These are phyloP conservation scores for Paxillus involutus DNA, from an alignment of 768 basidiomycete genomes.

Conservation along the genomic window DNA sequence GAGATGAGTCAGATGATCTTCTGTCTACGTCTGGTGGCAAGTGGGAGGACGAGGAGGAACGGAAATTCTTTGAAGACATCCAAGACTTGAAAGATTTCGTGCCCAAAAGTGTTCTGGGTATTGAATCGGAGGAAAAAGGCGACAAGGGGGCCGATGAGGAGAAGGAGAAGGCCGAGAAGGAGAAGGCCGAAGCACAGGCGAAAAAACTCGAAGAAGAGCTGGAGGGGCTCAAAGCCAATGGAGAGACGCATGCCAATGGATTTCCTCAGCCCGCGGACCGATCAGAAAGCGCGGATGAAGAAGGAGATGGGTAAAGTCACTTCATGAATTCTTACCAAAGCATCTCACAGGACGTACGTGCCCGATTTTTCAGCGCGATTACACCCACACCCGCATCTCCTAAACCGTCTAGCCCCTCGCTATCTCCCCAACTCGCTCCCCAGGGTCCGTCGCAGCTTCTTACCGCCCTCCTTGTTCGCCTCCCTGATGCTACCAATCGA, in stretches of 20 bases:
- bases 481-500: conserved; percentile 94
- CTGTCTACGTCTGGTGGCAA: conserved; percentile 64
- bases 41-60: conserved; percentile 98
- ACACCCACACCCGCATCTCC: conserved; percentile 74
- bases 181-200: conserved; percentile 63
- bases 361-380: conserved; percentile 36
- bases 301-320: conserved; percentile 28
- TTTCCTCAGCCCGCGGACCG: conserved; percentile 2
- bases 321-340: conserved; percentile 6
- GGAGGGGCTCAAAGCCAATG: conserved; percentile 53
- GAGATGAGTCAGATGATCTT: conserved; percentile 59
- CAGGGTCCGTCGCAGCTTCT: conserved; percentile 94
- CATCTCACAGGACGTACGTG: conserved; percentile 41
- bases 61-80: conserved; percentile 90
- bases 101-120: conserved; percentile 81
- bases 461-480: conserved; percentile 83
- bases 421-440: conserved; percentile 72
- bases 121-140: conserved; percentile 40
- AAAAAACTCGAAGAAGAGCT: conserved; percentile 78
- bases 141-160: conserved; percentile 46
- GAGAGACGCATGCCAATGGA: conserved; percentile 23
- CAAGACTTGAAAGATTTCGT: conserved; percentile 91
- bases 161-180: conserved; percentile 51
- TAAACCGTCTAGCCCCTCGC: conserved; percentile 55
- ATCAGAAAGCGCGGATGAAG: conserved; percentile 23